A percentile compares a stretch with the other conserved stretches of the same genome.
Evolutionary conservation across 306 rosid species (phyloP).

Genomic region (Carpinus viminea): DNA sequence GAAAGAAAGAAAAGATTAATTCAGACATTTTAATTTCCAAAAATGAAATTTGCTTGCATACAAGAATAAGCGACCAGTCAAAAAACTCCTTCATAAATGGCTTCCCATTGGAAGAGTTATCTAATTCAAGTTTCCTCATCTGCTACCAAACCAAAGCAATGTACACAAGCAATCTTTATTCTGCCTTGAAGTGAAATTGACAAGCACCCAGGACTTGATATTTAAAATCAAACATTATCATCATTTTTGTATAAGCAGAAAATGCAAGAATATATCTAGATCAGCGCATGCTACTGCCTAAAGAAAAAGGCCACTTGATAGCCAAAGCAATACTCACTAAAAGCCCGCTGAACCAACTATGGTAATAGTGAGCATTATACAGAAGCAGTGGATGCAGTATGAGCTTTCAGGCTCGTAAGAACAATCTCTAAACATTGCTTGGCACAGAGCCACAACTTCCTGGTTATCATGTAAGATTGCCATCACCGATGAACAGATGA

Average conservation of each 20-base stretch:
- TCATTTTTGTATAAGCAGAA: not conserved
- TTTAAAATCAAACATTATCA: not conserved
- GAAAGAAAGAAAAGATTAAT: too few species aligned
- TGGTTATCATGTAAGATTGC: not conserved
- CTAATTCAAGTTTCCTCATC: too few species aligned
- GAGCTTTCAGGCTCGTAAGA: not conserved
- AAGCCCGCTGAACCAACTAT: not conserved
- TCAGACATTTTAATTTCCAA: too few species aligned
- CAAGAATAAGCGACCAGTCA: too few species aligned
- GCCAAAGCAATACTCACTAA: not conserved
- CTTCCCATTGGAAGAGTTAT: too few species aligned
- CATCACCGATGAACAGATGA: not conserved
- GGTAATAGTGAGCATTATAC: not conserved
- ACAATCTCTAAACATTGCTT: not conserved
- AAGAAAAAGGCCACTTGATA: not conserved
- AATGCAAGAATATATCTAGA: not conserved
- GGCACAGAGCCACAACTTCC: not conserved
- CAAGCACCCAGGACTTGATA: not conserved
- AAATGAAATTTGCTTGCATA: too few species aligned
- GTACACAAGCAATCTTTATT: not conserved
- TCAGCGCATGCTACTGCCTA: not conserved
- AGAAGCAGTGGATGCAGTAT: not conserved
- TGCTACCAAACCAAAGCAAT: too few species aligned
- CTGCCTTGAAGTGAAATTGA: not conserved
- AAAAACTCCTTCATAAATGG: too few species aligned